These are phyloP conservation scores for Saccharomyces kudriavzevii DNA, from an alignment of 805 yeast species.

Conservation along the genomic window DNA sequence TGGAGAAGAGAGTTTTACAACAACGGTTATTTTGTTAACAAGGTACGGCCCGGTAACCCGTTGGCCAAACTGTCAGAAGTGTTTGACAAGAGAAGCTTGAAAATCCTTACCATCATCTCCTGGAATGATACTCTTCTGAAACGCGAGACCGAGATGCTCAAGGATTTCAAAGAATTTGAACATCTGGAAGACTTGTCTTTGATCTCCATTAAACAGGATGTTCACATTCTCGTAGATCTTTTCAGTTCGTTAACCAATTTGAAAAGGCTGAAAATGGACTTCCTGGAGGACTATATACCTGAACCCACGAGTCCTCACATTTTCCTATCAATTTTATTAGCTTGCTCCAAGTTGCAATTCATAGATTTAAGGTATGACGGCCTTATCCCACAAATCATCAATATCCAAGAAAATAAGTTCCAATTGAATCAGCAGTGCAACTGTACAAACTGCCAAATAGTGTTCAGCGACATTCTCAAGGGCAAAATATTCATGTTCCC, in stretches of 20 bases:
- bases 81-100: constrained; percentile 31
- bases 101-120: constrained; percentile 35
- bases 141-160: constrained; percentile 31
- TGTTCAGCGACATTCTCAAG: constrained; percentile 28
- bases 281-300: constrained; percentile 29
- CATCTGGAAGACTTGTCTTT: constrained; percentile 34
- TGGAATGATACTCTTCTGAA: constrained; percentile 34
- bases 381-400: constrained; percentile 27
- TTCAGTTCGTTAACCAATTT: constrained; percentile 25
- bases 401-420: constrained; percentile 20
- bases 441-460: constrained; percentile 25
- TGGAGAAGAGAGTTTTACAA: constrained; percentile 36
- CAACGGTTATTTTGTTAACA: constrained; percentile 18
- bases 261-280: constrained; percentile 36
- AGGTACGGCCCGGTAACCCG: constrained; percentile 11
- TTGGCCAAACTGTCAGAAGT: constrained; percentile 29
- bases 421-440: constrained; percentile 27
- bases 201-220: constrained; percentile 33
- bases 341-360: constrained; percentile 31
- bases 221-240: constrained; percentile 28
- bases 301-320: constrained; percentile 30
- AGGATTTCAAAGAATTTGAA: constrained; percentile 32
- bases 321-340: constrained; percentile 29
- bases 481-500: constrained; percentile 30
- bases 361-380: constrained; percentile 34